Base-by-base conservation (phyloP, 2,329 filamentous ascomycete species). In the Cryphonectria parasitica region DNA sequence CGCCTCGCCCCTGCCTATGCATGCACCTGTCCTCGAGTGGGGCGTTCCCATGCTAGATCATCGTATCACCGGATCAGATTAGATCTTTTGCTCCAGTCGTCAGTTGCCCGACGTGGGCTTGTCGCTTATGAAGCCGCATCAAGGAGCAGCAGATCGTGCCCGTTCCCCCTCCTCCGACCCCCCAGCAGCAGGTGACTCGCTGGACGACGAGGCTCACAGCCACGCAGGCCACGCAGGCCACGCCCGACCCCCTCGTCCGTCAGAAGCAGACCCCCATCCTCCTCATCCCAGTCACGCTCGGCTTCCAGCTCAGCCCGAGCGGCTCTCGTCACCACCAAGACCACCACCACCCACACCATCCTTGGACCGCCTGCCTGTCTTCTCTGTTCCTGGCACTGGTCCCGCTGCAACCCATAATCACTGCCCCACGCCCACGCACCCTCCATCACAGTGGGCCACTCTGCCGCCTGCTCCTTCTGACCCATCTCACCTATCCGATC, bases 11-110 rank as follows among this genome's bases (percentile, higher is more conserved):
- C 64, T 67, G 60, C 58, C 39, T 13, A 52, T 66, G 64, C 70
- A 65, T 69, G 70, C 70, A 64, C 34, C 43, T 66, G 39, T 61
- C 67, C 54, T 61, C 67, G 28, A 28, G 54, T 58, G 54, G 54
- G 54, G 54, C 54, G 7, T n/a, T n/a, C 45, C 45, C 25, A 39
- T 43, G 58, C 41, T 41, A 69, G 52, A 36, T 49, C 45, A 54
- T 66, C 70, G 43, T 67, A 67, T 72, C 64, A 62, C 62, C 70
- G 67, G 67, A 72, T 72, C 70, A 70, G 70, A 72, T 72, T 70
- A 72, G 70, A 72, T 72, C 31, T 41, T 62, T n/a, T 34, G 3
- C 34, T 34, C 19, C 36, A 25, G 61, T 41, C 39, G 39, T 39
- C 60, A 13, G 34, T 22, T 39, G 60, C 60, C 39, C 39, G 60